Base-by-base conservation (phyloP, 2,329 filamentous ascomycete genomes). In the Colletotrichum sojae region DNA sequence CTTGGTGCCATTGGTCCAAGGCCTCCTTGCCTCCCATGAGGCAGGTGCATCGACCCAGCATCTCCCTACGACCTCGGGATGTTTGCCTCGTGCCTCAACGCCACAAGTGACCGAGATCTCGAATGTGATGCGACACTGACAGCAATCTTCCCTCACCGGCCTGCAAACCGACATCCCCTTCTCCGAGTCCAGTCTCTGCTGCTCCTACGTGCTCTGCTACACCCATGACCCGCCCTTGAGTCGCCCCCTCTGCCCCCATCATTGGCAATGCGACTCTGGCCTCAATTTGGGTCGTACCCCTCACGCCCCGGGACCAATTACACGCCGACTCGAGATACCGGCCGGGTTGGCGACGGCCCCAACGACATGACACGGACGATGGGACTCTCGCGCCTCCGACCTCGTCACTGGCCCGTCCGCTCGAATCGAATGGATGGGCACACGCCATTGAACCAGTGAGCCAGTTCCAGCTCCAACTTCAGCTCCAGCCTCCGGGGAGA, bases 231-330 rank as follows among this genome's bases (percentile, higher is more conserved):
- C 48, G 25, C 55, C n/a, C 51, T 53, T 48, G 39, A 55, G n/a
- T 12, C 20, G n/a, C 46, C 18, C 15, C 18, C 22, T 59, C 55
- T 49, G 20, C 22, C 48, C 6, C 40, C 63, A 54, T 58, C 40
- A 54, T 60, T 69, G 61, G 36, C 61, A 60, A 59, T 69, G 61
- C 61, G 56, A 69, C 61, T 59, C 49, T 59, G 54, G 54, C 66
- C 66, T 65, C 54, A 59, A 65, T 31, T 15, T 12, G n/a, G 51
- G 39, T 22, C 36, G 39, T 68, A 69, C 66, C 66, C 66, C 66
- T 65, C 66, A 65, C 43, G 45, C 62, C 18, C 27, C 48, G 48
- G 39, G 6, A 31, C 66, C 66, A 69, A 69, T 69, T 40, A 61
- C 61, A 27, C 20, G 22, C 39, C 54, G 61, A 69, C 15, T 20